Percentiles rank a stretch among this genome's conserved stretches.
These are phyloP conservation scores for Cardamine resedifolia DNA, from an alignment of 345 rosid species.

Conservation along the genomic window DNA sequence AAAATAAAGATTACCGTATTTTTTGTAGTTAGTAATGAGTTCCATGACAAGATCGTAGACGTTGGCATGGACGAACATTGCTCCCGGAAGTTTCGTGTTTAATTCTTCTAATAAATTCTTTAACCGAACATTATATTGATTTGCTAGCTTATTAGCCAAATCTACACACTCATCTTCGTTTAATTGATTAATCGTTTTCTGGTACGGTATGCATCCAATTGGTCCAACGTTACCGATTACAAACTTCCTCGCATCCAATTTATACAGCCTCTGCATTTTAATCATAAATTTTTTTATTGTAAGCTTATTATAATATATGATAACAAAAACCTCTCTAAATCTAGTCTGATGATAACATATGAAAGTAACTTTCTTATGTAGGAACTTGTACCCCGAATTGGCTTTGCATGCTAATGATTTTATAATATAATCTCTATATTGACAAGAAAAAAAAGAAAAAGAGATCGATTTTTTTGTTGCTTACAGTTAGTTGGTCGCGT, in stretches of 20 bases:
- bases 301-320: neutral
- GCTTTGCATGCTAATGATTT: too few relatives aligned
- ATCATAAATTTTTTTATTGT: neutral
- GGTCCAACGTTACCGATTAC: slow-evolving; percentile 72
- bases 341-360: neutral
- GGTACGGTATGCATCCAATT: slow-evolving; percentile 77
- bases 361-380: too few relatives aligned
- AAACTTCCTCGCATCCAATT: slow-evolving; percentile 66
- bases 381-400: too few relatives aligned
- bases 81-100: slow-evolving; percentile 41
- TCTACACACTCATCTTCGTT: slow-evolving; percentile 49
- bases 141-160: slow-evolving; percentile 64
- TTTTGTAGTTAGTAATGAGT: slow-evolving; percentile 49
- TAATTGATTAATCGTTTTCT: slow-evolving; percentile 51
- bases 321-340: neutral
- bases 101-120: slow-evolving; percentile 48
- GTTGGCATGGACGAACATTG: slow-evolving; percentile 55
- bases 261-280: slow-evolving; percentile 56
- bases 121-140: slow-evolving; percentile 48
- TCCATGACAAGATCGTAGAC: slow-evolving; percentile 56
- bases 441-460: too few relatives aligned
- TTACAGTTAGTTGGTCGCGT: slow-evolving; percentile 62
- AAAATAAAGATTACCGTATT: slow-evolving; percentile 45
- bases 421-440: too few relatives aligned
- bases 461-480: neutral